These are phyloP conservation scores for Pelargonium australe DNA, from an alignment of 441 rosid genomes.

Conservation along the genomic window DNA sequence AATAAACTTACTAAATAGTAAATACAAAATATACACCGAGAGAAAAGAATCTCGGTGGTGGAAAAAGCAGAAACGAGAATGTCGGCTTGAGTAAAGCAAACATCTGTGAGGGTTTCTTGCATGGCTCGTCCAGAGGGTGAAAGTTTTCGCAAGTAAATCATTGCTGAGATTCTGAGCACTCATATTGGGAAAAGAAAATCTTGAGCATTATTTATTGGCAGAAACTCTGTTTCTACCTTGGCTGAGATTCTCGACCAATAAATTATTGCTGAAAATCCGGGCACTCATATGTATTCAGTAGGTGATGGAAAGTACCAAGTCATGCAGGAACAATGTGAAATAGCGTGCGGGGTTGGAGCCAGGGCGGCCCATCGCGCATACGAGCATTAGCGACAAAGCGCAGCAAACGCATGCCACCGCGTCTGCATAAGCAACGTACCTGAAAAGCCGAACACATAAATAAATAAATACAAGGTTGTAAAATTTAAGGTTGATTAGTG, in stretches of 20 bases:
- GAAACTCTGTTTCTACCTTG: too few relatives aligned
- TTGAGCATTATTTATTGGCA: too few relatives aligned
- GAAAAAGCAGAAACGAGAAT: too few relatives aligned
- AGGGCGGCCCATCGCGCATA: neutral
- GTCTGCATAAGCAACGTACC: constrained; percentile 12
- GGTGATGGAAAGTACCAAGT: neutral
- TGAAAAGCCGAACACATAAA: neutral
- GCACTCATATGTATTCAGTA: neutral
- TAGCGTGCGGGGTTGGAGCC: neutral
- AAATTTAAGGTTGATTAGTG: neutral
- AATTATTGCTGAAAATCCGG: too few relatives aligned
- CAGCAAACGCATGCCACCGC: constrained; percentile 7
- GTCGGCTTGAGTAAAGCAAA: too few relatives aligned
- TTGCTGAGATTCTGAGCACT: too few relatives aligned
- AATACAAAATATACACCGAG: neutral
- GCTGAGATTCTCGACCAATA: too few relatives aligned
- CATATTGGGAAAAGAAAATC: too few relatives aligned
- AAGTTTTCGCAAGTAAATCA: too few relatives aligned
- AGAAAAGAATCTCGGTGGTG: too few relatives aligned
- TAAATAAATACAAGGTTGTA: neutral
- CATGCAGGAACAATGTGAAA: constrained; percentile 3
- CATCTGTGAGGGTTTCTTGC: too few relatives aligned
- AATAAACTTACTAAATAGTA: neutral
- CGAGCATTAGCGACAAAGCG: constrained; percentile 5
- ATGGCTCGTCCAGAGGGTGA: too few relatives aligned